Evolutionary conservation across 2,329 filamentous ascomycete genomes (phyloP).

Genomic region (Eurotiales sp.): DNA sequence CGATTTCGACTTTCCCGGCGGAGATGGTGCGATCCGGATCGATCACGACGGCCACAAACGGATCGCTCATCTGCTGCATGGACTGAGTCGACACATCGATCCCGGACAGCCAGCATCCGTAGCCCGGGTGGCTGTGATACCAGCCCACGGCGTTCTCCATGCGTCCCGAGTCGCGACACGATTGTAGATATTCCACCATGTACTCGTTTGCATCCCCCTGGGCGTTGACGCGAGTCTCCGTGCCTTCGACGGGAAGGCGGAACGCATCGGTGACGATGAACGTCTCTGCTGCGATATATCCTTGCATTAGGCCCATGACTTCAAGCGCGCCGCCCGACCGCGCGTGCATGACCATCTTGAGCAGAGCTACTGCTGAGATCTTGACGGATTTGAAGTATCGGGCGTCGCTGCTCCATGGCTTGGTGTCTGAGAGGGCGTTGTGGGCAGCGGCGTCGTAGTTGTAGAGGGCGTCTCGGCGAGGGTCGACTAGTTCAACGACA

Average conservation of each 20-base stretch:
- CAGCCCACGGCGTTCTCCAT: slow-evolving; percentile 93
- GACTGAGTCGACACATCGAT: slow-evolving; percentile 90
- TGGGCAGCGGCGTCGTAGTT: slow-evolving; percentile 69
- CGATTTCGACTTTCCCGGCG: slow-evolving; percentile 93
- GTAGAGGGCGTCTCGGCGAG: slow-evolving; percentile 87
- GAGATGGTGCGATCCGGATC: slow-evolving; percentile 94
- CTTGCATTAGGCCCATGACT: slow-evolving; percentile 98
- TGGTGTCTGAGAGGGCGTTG: slow-evolving; percentile 59
- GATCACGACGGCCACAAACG: slow-evolving; percentile 92
- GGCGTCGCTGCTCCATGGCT: slow-evolving; percentile 74
- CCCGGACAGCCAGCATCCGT: slow-evolving; percentile 95
- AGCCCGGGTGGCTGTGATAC: slow-evolving; percentile 97
- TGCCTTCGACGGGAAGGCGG: slow-evolving; percentile 90
- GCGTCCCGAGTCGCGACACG: slow-evolving; percentile 70
- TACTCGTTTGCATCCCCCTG: slow-evolving; percentile 97
- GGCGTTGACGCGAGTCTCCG: slow-evolving; percentile 96
- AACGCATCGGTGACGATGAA: slow-evolving; percentile 95
- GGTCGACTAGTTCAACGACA: slow-evolving; percentile 76
- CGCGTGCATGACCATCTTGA: slow-evolving; percentile 99
- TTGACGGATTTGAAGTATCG: slow-evolving; percentile 91
- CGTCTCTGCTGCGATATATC: slow-evolving; percentile 76
- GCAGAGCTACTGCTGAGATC: slow-evolving; percentile 85
- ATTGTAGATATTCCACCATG: slow-evolving; percentile 78
- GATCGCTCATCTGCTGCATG: slow-evolving; percentile 85
- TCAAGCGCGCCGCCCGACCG: slow-evolving; percentile 89